phyloP scores from a whole-genome alignment of 2,329 filamentous ascomycete genomes.

The Xylaria sp. region DNA sequence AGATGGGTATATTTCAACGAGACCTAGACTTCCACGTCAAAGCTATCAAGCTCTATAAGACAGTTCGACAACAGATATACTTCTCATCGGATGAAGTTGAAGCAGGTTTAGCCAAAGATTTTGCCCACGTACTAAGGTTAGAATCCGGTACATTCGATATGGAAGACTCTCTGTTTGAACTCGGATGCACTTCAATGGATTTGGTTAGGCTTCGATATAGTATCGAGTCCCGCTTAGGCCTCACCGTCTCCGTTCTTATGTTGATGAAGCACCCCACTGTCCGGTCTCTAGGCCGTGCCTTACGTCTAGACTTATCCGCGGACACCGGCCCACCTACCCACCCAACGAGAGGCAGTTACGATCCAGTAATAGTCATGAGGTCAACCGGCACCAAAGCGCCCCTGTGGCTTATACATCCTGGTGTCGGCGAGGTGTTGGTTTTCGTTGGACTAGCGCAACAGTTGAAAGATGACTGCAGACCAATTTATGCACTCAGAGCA shows the following conservation, averaged over 20 bases:
- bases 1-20: background rate
- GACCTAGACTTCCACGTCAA: background rate
- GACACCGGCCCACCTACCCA: too few relatives aligned
- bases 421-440: constrained; percentile 50
- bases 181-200: constrained; percentile 48
- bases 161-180: constrained; percentile 36
- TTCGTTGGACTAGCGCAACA: constrained; percentile 47
- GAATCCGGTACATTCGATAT: constrained; percentile 21
- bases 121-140: background rate
- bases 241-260: constrained; percentile 43
- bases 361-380: background rate
- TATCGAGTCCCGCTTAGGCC: constrained; percentile 33
- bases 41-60: too few relatives aligned
- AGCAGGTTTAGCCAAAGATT: too few relatives aligned
- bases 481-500: constrained; percentile 54
- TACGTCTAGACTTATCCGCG: too few relatives aligned
- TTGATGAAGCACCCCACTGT: constrained; percentile 41
- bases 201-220: constrained; percentile 47
- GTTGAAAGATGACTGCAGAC: constrained; percentile 45
- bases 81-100: too few relatives aligned
- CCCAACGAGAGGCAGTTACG: too few relatives aligned
- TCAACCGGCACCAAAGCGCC: constrained; percentile 42
- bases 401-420: constrained; percentile 50
- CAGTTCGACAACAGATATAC: too few relatives aligned
- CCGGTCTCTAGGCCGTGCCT: background rate